phyloP scores from a whole-genome alignment of 2,329 filamentous ascomycete genomes.

The Daldinia sp. region DNA sequence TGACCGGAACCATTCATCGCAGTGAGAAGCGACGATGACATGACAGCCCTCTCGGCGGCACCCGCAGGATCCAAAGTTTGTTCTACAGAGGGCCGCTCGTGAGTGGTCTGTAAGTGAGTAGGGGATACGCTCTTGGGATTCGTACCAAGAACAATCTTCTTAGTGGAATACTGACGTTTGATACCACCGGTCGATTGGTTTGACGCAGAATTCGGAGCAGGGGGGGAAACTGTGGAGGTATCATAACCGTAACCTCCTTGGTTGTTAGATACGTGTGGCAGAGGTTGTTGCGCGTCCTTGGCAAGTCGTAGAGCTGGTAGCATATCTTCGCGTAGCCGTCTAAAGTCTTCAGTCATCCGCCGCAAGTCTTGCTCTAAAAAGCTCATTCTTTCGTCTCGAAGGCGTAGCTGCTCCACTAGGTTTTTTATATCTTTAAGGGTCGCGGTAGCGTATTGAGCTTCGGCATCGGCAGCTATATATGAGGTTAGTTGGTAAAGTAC shows the following conservation, averaged over 20 bases:
- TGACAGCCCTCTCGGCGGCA: conserved; percentile 71
- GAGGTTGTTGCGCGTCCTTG: conserved; percentile 89
- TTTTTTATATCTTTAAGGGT: conserved; percentile 93
- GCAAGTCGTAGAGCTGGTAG: conserved; percentile 87
- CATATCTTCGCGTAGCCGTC: conserved; percentile 87
- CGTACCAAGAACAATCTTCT: conserved; percentile 74
- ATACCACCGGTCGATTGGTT: conserved; percentile 63
- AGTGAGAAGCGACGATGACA: conserved; percentile 74
- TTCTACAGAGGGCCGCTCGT: conserved; percentile 71
- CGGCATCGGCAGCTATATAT: conserved; percentile 81
- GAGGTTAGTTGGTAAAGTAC: conserved; percentile 16
- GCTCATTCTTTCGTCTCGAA: conserved; percentile 90
- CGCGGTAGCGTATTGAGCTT: conserved; percentile 83
- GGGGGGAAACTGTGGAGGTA: conserved; percentile 60
- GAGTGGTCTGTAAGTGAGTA: conserved; percentile 73
- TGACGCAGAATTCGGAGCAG: conserved; percentile 64
- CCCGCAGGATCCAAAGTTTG: conserved; percentile 73
- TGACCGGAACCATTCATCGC: conserved; percentile 72
- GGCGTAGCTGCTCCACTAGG: conserved; percentile 85
- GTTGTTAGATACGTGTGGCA: conserved; percentile 65
- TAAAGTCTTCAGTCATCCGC: conserved; percentile 86
- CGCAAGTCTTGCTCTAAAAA: conserved; percentile 84
- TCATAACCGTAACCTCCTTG: conserved; percentile 61
- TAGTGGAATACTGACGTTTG: conserved; percentile 77
- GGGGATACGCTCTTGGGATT: conserved; percentile 81